These are phyloP conservation scores for Fusarium xylarioides DNA, from an alignment of 2,329 filamentous ascomycete species.

Conservation along the genomic window DNA sequence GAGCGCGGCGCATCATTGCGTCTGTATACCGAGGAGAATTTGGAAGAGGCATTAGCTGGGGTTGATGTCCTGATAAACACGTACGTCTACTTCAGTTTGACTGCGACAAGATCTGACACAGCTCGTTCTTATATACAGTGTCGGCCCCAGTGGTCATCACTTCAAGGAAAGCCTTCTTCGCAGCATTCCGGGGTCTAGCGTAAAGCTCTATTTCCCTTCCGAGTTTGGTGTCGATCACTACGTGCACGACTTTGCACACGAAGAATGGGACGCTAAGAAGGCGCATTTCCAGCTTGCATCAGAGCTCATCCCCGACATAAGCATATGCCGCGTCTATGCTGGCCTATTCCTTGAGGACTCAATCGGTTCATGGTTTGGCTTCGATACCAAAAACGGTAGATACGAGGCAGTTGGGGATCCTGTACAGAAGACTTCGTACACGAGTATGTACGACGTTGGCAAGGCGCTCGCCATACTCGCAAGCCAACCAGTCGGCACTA, in stretches of 20 bases:
- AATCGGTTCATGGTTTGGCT: not conserved
- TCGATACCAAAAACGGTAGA: not conserved
- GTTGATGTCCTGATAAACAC: not conserved
- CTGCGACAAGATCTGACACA: not conserved
- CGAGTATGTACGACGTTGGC: not conserved
- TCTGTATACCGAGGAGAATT: not conserved
- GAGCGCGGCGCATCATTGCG: not conserved
- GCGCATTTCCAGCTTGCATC: not conserved
- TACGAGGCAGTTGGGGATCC: not conserved
- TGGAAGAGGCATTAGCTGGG: not conserved
- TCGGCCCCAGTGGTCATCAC: not conserved
- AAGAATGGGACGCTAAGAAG: slow-evolving; percentile 1
- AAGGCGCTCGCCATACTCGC: not conserved
- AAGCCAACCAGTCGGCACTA: not conserved
- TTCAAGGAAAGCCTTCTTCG: slow-evolving; percentile 1
- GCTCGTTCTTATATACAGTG: not conserved
- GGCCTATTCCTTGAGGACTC: not conserved
- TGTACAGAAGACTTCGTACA: not conserved
- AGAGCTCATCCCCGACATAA: not conserved
- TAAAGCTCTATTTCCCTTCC: not conserved
- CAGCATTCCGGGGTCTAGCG: not conserved
- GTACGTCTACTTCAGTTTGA: not conserved
- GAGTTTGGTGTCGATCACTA: slow-evolving; percentile 1
- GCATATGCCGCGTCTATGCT: not conserved
- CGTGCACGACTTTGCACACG: not conserved